Evolutionary conservation across 257 asterid species (phyloP).

Genomic region (Paraleonurus japonicus): DNA sequence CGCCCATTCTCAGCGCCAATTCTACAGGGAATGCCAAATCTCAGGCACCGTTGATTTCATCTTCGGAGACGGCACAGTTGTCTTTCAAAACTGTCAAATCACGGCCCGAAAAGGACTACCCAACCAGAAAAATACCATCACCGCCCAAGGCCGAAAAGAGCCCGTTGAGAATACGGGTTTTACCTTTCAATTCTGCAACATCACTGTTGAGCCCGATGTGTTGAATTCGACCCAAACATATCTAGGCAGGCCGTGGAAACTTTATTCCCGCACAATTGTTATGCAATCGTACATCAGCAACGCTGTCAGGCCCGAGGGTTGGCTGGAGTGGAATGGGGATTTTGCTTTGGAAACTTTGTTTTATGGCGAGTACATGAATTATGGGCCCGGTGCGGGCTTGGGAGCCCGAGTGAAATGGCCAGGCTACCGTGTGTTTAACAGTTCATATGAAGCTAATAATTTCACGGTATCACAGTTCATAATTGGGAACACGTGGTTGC

Average conservation of each 20-base stretch:
- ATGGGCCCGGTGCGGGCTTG: constrained; percentile 55
- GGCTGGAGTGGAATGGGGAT: constrained; percentile 63
- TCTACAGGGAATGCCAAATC: constrained; percentile 53
- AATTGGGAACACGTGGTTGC: constrained; percentile 50
- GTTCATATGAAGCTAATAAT: constrained; percentile 33
- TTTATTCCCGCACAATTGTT: constrained; percentile 51
- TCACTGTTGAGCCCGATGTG: constrained; percentile 40
- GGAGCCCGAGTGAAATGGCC: constrained; percentile 63
- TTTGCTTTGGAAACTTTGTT: constrained; percentile 39
- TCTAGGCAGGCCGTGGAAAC: constrained; percentile 70
- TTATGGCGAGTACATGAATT: constrained; percentile 58
- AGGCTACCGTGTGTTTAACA: constrained; percentile 44
- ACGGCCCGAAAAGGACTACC: constrained; percentile 51
- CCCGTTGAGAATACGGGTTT: constrained; percentile 47
- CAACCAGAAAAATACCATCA: constrained; percentile 60
- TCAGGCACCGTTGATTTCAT: constrained; percentile 74
- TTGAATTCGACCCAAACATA: constrained; percentile 41
- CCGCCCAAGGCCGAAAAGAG: constrained; percentile 59
- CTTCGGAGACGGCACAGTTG: constrained; percentile 57
- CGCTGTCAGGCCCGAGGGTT: constrained; percentile 48
- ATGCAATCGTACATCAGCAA: constrained; percentile 53
- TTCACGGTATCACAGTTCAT: constrained; percentile 56
- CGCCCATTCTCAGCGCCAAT: constrained; percentile 59
- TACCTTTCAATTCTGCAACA: constrained; percentile 54
- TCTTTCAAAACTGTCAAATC: constrained; percentile 62